phyloP scores from a whole-genome alignment of 345 rosid genomes.

The Dipteronia dyeriana region DNA sequence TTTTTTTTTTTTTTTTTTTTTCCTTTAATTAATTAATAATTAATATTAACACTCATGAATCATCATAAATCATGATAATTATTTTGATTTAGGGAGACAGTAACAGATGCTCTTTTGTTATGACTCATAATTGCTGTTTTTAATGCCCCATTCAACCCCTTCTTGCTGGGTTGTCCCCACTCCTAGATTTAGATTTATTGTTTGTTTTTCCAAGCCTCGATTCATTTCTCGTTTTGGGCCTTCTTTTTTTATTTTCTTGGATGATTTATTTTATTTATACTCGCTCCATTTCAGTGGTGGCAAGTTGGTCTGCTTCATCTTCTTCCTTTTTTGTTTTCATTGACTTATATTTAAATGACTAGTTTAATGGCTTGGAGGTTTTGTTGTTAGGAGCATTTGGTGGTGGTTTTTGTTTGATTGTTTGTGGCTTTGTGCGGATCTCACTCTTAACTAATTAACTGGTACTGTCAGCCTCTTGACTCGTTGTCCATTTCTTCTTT shows the following conservation, averaged over 20 bases:
- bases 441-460: not conserved
- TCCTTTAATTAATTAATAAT: not conserved
- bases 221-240: conserved; percentile 4
- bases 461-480: conserved; percentile 36
- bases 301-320: conserved; percentile 17
- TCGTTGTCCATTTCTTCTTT: conserved; percentile 13
- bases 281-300: conserved; percentile 13
- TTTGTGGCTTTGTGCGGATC: conserved; percentile 1
- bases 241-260: not conserved
- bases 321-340: not conserved
- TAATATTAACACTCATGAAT: not conserved
- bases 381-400: conserved; percentile 18
- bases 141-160: conserved; percentile 42
- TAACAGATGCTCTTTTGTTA: conserved; percentile 20
- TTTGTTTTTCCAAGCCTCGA: conserved; percentile 7
- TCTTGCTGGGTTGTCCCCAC: conserved; percentile 41
- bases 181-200: conserved; percentile 25
- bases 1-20: not conserved
- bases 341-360: not conserved
- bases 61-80: not conserved
- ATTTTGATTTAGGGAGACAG: conserved; percentile 22
- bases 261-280: not conserved
- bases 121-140: conserved; percentile 40
- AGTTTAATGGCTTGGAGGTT: not conserved
- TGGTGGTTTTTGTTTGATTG: conserved; percentile 22